phyloP scores from a whole-genome alignment of 202 grass and related monocot genomes.

The Zoysia matrella region DNA sequence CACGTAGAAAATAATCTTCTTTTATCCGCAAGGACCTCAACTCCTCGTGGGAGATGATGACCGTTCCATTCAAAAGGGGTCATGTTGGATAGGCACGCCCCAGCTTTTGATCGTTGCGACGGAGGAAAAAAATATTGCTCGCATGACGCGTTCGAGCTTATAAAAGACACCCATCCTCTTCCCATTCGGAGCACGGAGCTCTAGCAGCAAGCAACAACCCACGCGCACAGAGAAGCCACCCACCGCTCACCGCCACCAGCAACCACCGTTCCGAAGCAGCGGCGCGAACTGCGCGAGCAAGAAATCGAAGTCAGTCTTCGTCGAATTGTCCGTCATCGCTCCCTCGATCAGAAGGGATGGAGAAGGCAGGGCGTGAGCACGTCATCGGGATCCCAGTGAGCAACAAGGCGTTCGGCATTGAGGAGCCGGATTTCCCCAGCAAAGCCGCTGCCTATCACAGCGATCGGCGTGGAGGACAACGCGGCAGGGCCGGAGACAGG shows the following conservation, averaged over 20 bases:
- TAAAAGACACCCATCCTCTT: slow-evolving; percentile 48
- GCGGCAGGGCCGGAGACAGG: slow-evolving; percentile 54
- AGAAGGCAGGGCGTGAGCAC: slow-evolving; percentile 60
- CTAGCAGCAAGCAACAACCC: slow-evolving; percentile 37
- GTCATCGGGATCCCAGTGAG: slow-evolving; percentile 74
- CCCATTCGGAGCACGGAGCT: slow-evolving; percentile 46
- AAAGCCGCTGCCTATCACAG: slow-evolving; percentile 17
- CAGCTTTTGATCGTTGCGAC: slow-evolving; percentile 12
- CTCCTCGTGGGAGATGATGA: slow-evolving; percentile 40
- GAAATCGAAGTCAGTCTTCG: neutral
- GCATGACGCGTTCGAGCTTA: slow-evolving; percentile 16
- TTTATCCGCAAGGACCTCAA: slow-evolving; percentile 17
- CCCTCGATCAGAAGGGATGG: slow-evolving; percentile 46
- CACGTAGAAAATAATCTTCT: slow-evolving; percentile 14
- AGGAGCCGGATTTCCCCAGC: slow-evolving; percentile 56
- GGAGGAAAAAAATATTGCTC: no score
- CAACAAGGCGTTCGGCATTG: slow-evolving; percentile 66
- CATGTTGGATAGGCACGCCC: slow-evolving; percentile 26
- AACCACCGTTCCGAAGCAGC: slow-evolving; percentile 33
- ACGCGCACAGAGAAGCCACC: neutral
- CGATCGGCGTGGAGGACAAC: slow-evolving; percentile 40
- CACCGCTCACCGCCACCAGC: slow-evolving; percentile 15
- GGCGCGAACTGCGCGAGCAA: slow-evolving; percentile 35
- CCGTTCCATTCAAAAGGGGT: slow-evolving; percentile 53
- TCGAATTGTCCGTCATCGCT: slow-evolving; percentile 9